A percentile compares a stretch with the other conserved stretches of the same genome.
Conservation (phyloP, 208 protist species). For the Vickermania spadyakhi region DNA sequence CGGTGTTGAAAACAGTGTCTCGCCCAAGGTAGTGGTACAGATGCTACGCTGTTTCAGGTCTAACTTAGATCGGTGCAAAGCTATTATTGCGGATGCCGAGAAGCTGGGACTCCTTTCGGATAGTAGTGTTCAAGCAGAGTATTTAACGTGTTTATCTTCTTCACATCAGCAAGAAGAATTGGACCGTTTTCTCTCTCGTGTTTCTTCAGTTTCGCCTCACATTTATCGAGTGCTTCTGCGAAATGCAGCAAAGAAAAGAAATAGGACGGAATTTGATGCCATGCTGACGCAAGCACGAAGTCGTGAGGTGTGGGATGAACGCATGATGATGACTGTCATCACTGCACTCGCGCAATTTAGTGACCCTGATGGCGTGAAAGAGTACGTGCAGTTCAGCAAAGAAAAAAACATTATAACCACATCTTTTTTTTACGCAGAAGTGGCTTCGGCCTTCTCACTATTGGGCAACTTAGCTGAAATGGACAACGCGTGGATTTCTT, state of each 20-base stretch:
- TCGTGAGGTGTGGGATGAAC: slow-evolving; percentile 55
- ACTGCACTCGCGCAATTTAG: slow-evolving; percentile 50
- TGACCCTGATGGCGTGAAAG: slow-evolving; percentile 50
- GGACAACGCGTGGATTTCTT: slow-evolving; percentile 70
- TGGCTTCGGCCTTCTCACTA: slow-evolving; percentile 54
- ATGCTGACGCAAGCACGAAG: slow-evolving; percentile 42
- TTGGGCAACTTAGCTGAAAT: slow-evolving; percentile 43
- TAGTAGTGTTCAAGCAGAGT: slow-evolving; percentile 71
- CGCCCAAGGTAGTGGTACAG: slow-evolving; percentile 41
- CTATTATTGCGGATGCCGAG: slow-evolving; percentile 59
- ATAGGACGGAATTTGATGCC: slow-evolving; percentile 35
- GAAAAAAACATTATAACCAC: slow-evolving; percentile 30
- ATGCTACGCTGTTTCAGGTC: slow-evolving; percentile 50
- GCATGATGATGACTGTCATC: slow-evolving; percentile 68
- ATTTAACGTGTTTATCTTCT: slow-evolving; percentile 51
- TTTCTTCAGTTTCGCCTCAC: slow-evolving; percentile 54
- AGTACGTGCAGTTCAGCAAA: slow-evolving; percentile 47
- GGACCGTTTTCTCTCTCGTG: slow-evolving; percentile 36
- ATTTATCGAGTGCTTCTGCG: slow-evolving; percentile 75
- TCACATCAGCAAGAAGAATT: slow-evolving; percentile 44
- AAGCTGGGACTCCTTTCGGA: slow-evolving; percentile 48
- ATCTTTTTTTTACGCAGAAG: slow-evolving; percentile 75
- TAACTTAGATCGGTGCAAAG: slow-evolving; percentile 33
- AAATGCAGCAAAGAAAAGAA: slow-evolving; percentile 45
- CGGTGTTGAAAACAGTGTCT: slow-evolving; percentile 29